Evolutionary conservation across 139 green algal species (phyloP), one percentile per base, ranked within the genome.

Genomic region (Closterium sp.): DNA sequence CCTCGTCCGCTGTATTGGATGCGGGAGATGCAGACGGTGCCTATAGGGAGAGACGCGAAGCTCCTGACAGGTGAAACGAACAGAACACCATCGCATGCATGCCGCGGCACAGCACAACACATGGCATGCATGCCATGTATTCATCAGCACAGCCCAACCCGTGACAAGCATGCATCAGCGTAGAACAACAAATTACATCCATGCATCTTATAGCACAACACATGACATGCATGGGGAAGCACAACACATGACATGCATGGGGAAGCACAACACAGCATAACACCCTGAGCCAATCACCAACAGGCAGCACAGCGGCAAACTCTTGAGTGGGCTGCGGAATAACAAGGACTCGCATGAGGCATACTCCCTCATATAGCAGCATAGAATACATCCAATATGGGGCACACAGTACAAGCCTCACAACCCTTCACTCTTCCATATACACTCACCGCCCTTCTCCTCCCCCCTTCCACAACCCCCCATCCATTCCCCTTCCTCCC

Each of bases 1-100:
- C 89, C 89, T 81, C 33, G 31, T 31, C 88, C 88, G 25, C 33
- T 30, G 33, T 91, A 91, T 31, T 93, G 90, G 23, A 92, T 25
- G 87, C 93, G 88, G 83, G 90, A 90, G 32, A 93, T 34, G 32
- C 90, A 93, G 33, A 93, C n/a, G 30, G 90, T 93, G 33, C 90
- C 90, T 33, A 89, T 35, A 21, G 90, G 90, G 35, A 93, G 88
- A 28, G 90, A 43, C 28, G 36, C 28, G 28, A 93, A 91, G 33
- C 32, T 92, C 69, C 90, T 93, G 90, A 16, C 19, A 91, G 55
- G 12, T 28, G 25, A 66, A 76, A 76, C 12, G 16, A 76, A 0
- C 55, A 76, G 25, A 5, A 19, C 55, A 28, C 5, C 55, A 76
- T 76, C 55, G 55, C 12, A 76, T 76, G 55, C 55, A 28, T 76